A percentile compares a stretch with the other conserved stretches of the same genome.
These are phyloP conservation scores for Ceratobasidium sp. DNA, from an alignment of 1,284 basidiomycete genomes.

Conservation along the genomic window DNA sequence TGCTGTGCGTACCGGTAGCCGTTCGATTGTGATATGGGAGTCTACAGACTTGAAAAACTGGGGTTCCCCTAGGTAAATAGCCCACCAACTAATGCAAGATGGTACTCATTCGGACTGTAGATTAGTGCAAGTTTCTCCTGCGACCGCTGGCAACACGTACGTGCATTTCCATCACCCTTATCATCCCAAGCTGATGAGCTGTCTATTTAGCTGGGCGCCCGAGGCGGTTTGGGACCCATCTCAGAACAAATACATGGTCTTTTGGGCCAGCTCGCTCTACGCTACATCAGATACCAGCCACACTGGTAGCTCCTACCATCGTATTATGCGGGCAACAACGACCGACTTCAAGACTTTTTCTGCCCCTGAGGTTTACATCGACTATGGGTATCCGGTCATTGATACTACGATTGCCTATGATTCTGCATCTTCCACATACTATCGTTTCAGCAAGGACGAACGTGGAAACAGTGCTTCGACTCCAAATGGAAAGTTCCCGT, in stretches of 20 bases:
- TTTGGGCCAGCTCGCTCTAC: constrained; percentile 35
- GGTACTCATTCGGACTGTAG: background rate
- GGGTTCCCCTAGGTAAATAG: constrained; percentile 21
- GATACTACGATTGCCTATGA: constrained; percentile 29
- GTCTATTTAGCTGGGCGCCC: constrained; percentile 15
- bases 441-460: constrained; percentile 34
- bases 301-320: constrained; percentile 29
- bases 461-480: constrained; percentile 29
- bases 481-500: constrained; percentile 31
- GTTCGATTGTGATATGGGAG: constrained; percentile 34
- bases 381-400: constrained; percentile 21
- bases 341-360: constrained; percentile 32
- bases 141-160: constrained; percentile 32
- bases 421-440: constrained; percentile 17
- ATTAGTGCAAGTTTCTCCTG: constrained; percentile 30
- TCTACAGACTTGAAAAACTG: constrained; percentile 34
- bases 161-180: background rate
- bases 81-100: background rate
- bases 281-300: constrained; percentile 21
- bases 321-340: constrained; percentile 25
- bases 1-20: constrained; percentile 30
- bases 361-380: constrained; percentile 20
- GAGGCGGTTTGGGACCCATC: constrained; percentile 33
- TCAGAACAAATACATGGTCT: constrained; percentile 32
- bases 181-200: background rate